phyloP scores from a whole-genome alignment of 164 flowering plant species.

The Piper longum region DNA sequence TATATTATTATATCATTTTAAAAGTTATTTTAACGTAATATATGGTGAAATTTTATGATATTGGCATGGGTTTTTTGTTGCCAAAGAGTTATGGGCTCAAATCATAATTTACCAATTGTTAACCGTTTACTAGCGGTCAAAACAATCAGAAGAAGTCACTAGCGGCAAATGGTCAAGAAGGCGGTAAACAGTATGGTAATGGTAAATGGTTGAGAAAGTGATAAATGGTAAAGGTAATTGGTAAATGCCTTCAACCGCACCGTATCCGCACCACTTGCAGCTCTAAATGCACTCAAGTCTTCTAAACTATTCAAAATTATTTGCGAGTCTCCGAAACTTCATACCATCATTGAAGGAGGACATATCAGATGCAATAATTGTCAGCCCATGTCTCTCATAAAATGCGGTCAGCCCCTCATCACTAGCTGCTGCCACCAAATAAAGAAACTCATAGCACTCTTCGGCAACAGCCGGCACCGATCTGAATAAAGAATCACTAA shows the following conservation, averaged over 20 bases:
- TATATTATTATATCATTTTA: too few species aligned
- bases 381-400: slow-evolving; percentile 47
- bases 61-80: too few species aligned
- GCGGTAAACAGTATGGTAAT: background rate
- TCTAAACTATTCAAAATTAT: too few species aligned
- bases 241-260: too few species aligned
- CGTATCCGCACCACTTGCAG: too few species aligned
- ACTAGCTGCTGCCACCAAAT: slow-evolving; percentile 39
- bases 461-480: slow-evolving; percentile 31
- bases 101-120: too few species aligned
- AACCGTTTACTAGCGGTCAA: too few species aligned
- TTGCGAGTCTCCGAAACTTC: background rate
- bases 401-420: slow-evolving; percentile 44
- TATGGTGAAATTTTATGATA: too few species aligned
- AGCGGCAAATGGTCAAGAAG: background rate
- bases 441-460: slow-evolving; percentile 71
- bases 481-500: slow-evolving; percentile 18
- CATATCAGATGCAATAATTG: slow-evolving; percentile 41
- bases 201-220: background rate
- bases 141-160: background rate
- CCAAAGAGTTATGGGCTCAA: too few species aligned
- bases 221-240: background rate
- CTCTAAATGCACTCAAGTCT: too few species aligned
- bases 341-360: slow-evolving; percentile 55
- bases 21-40: too few species aligned